Evolutionary conservation across 768 basidiomycete genomes (phyloP), one percentile per base, ranked within the genome.

Genomic region (Cubamyces sp.): DNA sequence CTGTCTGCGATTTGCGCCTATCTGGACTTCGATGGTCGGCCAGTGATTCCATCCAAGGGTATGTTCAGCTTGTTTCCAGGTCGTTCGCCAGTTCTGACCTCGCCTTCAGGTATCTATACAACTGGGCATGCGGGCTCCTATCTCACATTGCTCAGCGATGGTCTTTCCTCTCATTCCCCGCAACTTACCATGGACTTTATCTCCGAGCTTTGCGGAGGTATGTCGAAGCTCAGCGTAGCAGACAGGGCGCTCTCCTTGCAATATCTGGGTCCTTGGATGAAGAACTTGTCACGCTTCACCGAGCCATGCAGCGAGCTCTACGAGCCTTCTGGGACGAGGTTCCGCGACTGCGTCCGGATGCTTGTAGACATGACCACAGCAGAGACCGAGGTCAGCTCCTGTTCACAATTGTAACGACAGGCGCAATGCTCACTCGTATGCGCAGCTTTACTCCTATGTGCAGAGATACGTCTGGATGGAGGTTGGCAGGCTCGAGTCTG

Each of bases 261-360:
- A 61, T 95, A 94, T 69, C 81, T 96, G 80, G 85, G 83, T 42
- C 94, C 95, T 3, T 97, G 94, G 95, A 83, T 96, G 43, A 87
- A 83, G 71, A 95, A 96, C 68, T 78, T 97, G 1, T 79, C 83
- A 2, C 73, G 78, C 15, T 95, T 91, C 64, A 82, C 84, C 26
- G 88, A 88, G 66, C 87, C 92, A 1, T 83, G 86, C 2, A 82
- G 82, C 65, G 69, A 81, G n/a, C 76, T 89, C 34, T 91, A 84
- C 60, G 89, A 91, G 56, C 83, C 85, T 28, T 87, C 89, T 0
- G 88, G 87, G 9, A 86, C 90, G 12, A 82, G 87, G 65, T 76
- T 96, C 21, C 84, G 92, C 15, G 93, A 95, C 67, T 89, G 90
- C 65, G 80, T 96, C 50, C 84, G 93, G n/a, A 80, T 86, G 2